These are phyloP conservation scores for Epichloe amarillans DNA, from an alignment of 2,329 filamentous ascomycete genomes.

Conservation along the genomic window DNA sequence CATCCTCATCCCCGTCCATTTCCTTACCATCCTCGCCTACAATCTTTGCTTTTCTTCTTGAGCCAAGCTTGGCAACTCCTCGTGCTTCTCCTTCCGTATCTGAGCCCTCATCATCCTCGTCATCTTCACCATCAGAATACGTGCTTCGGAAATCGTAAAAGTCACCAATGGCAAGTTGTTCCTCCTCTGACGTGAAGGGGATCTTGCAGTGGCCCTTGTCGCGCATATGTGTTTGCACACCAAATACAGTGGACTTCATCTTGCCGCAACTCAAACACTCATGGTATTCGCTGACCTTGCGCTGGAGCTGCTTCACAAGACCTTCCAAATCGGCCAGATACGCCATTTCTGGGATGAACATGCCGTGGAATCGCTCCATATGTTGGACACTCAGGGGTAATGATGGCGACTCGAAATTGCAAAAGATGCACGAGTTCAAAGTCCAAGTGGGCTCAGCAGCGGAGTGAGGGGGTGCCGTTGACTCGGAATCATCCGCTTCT, in stretches of 20 bases:
- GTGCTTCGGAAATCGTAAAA: conserved; percentile 96
- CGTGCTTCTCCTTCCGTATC: conserved; percentile 26
- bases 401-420: conserved; percentile 70
- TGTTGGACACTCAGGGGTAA: conserved; percentile 67
- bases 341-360: conserved; percentile 85
- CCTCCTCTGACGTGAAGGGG: conserved; percentile 73
- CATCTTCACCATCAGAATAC: conserved; percentile 70
- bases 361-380: conserved; percentile 86
- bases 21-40: conserved; percentile 36
- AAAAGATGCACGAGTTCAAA: conserved; percentile 66
- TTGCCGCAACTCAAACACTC: conserved; percentile 87
- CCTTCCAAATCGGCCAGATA: conserved; percentile 77
- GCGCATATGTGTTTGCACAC: conserved; percentile 91
- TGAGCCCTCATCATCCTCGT: conserved; percentile 41
- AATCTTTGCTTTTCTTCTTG: conserved; percentile 39
- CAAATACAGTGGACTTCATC: conserved; percentile 61
- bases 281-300: conserved; percentile 65
- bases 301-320: conserved; percentile 62
- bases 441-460: conserved; percentile 26
- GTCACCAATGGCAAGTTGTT: conserved; percentile 88
- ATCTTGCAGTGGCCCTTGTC: conserved; percentile 97
- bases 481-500: conserved; percentile 29
- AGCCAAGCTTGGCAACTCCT: conserved; percentile 58
- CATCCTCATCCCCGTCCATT: conserved; percentile 39
- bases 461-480: conserved; percentile 24